Conservation (phyloP, 2,329 filamentous ascomycete species). For the Fusarium sp. region DNA sequence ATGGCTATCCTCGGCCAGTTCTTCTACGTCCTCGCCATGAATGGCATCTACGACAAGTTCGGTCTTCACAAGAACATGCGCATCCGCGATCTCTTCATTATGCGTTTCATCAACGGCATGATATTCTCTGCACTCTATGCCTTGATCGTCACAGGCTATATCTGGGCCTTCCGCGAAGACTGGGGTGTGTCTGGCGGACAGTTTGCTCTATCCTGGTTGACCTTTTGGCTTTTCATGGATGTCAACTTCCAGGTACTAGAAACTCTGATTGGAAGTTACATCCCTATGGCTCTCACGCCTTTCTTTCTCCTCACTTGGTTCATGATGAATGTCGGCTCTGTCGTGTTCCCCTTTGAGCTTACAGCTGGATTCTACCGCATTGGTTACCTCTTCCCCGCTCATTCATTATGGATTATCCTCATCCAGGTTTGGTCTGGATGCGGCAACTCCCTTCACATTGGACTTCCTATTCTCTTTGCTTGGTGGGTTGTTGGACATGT, state of each 20-base stretch:
- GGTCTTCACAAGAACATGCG: slow-evolving; percentile 22
- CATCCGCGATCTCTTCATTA: slow-evolving; percentile 39
- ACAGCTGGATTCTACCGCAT: slow-evolving; percentile 51
- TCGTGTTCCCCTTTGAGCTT: slow-evolving; percentile 49
- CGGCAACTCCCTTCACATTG: slow-evolving; percentile 48
- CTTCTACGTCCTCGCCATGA: slow-evolving; percentile 41
- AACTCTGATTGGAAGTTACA: slow-evolving; percentile 28
- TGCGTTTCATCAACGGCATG: slow-evolving; percentile 41
- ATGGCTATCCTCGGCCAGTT: slow-evolving; percentile 47
- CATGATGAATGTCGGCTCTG: slow-evolving; percentile 50
- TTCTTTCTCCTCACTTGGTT: slow-evolving; percentile 55
- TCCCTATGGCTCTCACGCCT: slow-evolving; percentile 49
- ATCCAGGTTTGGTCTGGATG: slow-evolving; percentile 55
- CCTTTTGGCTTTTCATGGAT: slow-evolving; percentile 52
- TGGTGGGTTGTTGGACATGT: slow-evolving; percentile 48
- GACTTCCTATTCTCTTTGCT: slow-evolving; percentile 53
- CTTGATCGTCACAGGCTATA: slow-evolving; percentile 49
- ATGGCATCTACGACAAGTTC: slow-evolving; percentile 34
- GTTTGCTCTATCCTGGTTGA: slow-evolving; percentile 42
- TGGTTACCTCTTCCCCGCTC: slow-evolving; percentile 49
- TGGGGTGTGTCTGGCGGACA: slow-evolving; percentile 49
- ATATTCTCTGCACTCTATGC: slow-evolving; percentile 48
- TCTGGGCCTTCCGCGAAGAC: slow-evolving; percentile 54
- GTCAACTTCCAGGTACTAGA: slow-evolving; percentile 55
- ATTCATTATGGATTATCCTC: slow-evolving; percentile 47